phyloP scores from a whole-genome alignment of 192 early-diverging fungal species.

The Gamsiella multidivaricata region DNA sequence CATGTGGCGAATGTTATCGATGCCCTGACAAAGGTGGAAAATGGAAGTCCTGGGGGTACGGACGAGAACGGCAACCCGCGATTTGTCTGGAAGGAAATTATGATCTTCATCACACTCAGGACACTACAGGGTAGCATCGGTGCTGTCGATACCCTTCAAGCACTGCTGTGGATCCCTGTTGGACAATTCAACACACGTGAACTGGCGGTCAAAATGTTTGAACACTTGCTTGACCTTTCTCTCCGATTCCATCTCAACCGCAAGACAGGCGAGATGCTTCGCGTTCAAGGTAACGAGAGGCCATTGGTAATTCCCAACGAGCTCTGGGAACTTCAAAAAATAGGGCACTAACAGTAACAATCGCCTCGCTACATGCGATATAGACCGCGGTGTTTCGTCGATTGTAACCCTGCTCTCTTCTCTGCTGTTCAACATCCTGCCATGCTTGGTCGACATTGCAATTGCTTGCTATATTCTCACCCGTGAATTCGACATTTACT shows the following conservation, averaged over 20 bases:
- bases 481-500: constrained; percentile 75
- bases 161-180: constrained; percentile 88
- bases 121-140: constrained; percentile 66
- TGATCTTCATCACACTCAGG: constrained; percentile 48
- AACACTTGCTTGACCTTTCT: constrained; percentile 88
- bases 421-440: constrained; percentile 90
- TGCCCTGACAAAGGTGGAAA: constrained; percentile 59
- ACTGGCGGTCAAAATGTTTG: constrained; percentile 88
- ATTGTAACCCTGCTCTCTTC: constrained; percentile 82
- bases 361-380: no score
- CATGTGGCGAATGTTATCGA: constrained; percentile 86
- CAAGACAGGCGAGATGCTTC: constrained; percentile 95
- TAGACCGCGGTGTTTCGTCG: constrained; percentile 72
- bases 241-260: constrained; percentile 90
- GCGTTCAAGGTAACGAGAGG: constrained; percentile 74
- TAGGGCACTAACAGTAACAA: constrained; percentile 2
- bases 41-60: constrained; percentile 28
- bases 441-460: constrained; percentile 85
- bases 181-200: constrained; percentile 69
- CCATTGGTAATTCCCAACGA: neutral
- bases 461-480: constrained; percentile 81
- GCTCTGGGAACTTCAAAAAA: no score
- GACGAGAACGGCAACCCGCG: constrained; percentile 52
- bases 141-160: constrained; percentile 77
- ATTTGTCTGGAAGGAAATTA: constrained; percentile 54